Evolutionary conservation across 2,329 filamentous ascomycete genomes (phyloP).

Genomic region (Fusarium circinatum): DNA sequence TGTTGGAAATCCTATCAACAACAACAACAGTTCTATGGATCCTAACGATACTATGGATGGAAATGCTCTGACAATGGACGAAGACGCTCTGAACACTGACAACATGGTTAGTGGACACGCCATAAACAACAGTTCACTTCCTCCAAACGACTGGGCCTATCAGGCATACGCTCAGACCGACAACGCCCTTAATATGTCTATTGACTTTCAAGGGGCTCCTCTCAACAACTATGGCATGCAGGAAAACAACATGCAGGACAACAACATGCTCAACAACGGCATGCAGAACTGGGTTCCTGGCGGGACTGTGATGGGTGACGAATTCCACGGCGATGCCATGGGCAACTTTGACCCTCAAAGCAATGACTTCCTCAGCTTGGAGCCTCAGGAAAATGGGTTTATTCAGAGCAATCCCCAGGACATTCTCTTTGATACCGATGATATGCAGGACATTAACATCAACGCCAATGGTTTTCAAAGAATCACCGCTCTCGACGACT

Average conservation of each 20-base stretch:
- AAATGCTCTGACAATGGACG: background rate
- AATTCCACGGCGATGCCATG: background rate
- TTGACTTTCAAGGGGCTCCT: background rate
- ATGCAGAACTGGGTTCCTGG: background rate
- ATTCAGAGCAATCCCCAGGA: background rate
- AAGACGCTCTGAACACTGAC: background rate
- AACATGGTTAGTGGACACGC: background rate
- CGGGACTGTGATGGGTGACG: background rate
- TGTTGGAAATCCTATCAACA: background rate
- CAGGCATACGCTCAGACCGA: background rate
- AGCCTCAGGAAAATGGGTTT: background rate
- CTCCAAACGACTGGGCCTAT: background rate
- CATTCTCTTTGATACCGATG: background rate
- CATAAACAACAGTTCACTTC: background rate
- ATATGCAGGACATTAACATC: background rate
- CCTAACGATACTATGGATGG: background rate
- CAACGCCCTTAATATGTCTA: background rate
- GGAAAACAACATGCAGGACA: background rate
- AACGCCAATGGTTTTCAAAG: background rate
- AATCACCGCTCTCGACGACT: background rate
- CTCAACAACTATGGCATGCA: background rate
- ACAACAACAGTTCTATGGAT: background rate
- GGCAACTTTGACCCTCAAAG: background rate
- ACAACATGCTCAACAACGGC: background rate
- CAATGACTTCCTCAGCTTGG: background rate